Evolutionary conservation across 176 grass and related monocot species (phyloP).

Genomic region (Paspalum notatum): DNA sequence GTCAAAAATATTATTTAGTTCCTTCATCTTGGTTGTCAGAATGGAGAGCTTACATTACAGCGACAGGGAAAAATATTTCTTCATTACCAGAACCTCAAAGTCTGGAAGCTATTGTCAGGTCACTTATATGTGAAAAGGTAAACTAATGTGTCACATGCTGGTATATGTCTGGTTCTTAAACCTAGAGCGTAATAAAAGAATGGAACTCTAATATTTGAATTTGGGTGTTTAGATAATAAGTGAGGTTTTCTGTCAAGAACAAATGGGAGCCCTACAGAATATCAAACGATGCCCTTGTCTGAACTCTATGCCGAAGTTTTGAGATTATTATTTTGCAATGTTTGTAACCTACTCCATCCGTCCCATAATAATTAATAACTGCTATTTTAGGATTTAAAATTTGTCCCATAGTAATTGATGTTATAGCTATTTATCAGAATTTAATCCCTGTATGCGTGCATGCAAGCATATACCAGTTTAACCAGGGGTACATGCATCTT

Average conservation of each 20-base stretch:
- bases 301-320: conserved; percentile 1
- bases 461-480: no score
- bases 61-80: conserved; percentile 93
- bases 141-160: conserved; percentile 13
- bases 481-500: no score
- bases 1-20: conserved; percentile 80
- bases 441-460: no score
- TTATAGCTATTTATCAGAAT: no score
- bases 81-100: conserved; percentile 68
- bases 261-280: conserved; percentile 7
- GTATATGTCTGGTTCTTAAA: conserved; percentile 4
- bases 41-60: conserved; percentile 87
- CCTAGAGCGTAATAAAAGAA: conserved; percentile 1
- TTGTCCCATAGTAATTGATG: no score
- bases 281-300: not conserved
- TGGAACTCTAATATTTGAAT: conserved; percentile 28
- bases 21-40: conserved; percentile 89
- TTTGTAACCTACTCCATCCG: not conserved
- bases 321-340: conserved; percentile 21
- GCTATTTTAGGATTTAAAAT: no score
- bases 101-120: conserved; percentile 68
- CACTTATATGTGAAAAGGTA: conserved; percentile 94
- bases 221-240: not conserved
- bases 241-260: not conserved
- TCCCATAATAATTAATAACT: no score